These are phyloP conservation scores for Aphanocladium album DNA, from an alignment of 2,329 filamentous ascomycete genomes.

Conservation along the genomic window DNA sequence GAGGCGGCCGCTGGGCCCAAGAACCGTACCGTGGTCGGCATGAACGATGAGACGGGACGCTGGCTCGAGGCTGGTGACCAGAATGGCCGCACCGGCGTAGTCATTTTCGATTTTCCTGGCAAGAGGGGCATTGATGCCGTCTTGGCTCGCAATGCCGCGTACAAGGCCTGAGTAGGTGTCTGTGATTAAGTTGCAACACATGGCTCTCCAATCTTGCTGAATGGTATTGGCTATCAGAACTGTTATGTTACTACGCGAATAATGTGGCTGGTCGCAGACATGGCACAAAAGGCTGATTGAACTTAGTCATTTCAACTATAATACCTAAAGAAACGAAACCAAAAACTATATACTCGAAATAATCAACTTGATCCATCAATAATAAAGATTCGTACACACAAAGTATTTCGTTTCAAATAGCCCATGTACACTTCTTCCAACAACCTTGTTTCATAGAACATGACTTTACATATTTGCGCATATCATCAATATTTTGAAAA, in stretches of 20 bases:
- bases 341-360: constrained; percentile 10
- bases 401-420: not conserved
- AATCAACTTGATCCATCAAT: not conserved
- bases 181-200: no score
- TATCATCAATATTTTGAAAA: not conserved
- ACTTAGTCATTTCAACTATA: not conserved
- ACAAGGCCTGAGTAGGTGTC: constrained; percentile 18
- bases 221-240: no score
- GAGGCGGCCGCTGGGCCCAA: constrained; percentile 44
- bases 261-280: not conserved
- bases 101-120: constrained; percentile 47
- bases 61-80: constrained; percentile 31
- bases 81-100: constrained; percentile 35
- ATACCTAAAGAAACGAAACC: not conserved
- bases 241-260: no score
- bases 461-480: not conserved
- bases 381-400: not conserved
- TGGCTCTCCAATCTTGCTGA: no score
- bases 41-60: constrained; percentile 45
- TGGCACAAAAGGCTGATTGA: not conserved
- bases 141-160: constrained; percentile 34
- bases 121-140: constrained; percentile 37
- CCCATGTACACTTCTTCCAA: not conserved
- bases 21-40: constrained; percentile 38
- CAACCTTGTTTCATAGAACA: not conserved